Base-by-base conservation (phyloP, 2,329 filamentous ascomycete species). In the Rhynchosporium secalis region DNA sequence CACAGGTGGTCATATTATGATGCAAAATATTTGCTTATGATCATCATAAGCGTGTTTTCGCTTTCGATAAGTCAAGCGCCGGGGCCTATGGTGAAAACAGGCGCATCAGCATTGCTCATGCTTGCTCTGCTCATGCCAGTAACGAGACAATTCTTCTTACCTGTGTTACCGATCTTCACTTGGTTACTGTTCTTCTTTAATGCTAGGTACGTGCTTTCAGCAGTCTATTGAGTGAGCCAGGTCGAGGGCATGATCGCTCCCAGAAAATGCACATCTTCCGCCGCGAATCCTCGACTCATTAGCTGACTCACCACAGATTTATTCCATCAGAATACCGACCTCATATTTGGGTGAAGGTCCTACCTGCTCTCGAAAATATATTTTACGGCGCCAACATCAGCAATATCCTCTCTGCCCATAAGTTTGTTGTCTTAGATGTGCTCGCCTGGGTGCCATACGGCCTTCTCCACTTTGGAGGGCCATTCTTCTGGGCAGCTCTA, bases 371-470 rank as follows among this genome's bases (percentile, higher is more conserved):
- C 67, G 94, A 98, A 78, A 97, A 98, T 76, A 95, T 98, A 66
- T 83, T 98, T 40, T 98, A 97, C 74, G 94, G 94, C 70, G 92
- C 93, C 66, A 97, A 97, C 77, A 83, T 97, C 62, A 96, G 92
- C 79, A 97, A 96, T 76, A 96, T 97, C 72, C 85, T 98, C 60
- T 96, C 93, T 13, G 91, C 91, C 51, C 91, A 96, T 78, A 91
- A 94, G 72, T 88, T 90, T 76, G 85, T 89, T 6, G 81, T 91
- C 55, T 85, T 97, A 61, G 93, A 97, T 73, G 81, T 98, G 60
- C 79, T 97, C 60, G 94, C 94, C 15, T 97, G 93, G 93, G 78
- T 98, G 28, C 93, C 94, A 1, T 98, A 98, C 73, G 94, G 94
- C 61, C 81, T 97, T 62, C 88, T 91, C 63, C 94, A 98, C 77